A percentile compares a stretch with the other conserved stretches of the same genome.
phyloP scores from a whole-genome alignment of 2,329 filamentous ascomycete genomes.

The Pseudocercospora ulei region DNA sequence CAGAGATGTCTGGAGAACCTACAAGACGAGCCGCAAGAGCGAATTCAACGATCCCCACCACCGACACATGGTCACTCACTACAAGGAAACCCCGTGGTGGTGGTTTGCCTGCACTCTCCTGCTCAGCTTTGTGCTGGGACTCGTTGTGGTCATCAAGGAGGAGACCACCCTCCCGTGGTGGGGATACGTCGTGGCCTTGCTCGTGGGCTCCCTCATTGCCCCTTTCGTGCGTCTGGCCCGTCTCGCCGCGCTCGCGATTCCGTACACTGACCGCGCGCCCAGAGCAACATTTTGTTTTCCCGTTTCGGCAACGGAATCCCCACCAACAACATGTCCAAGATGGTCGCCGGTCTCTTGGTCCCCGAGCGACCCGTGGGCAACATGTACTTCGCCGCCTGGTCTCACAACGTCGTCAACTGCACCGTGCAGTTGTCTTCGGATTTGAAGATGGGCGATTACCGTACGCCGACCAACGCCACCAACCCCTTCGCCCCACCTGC shows the following conservation, averaged over 20 bases:
- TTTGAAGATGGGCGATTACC: constrained; percentile 52
- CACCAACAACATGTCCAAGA: constrained; percentile 51
- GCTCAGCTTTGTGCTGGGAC: constrained; percentile 28
- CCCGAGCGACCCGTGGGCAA: constrained; percentile 47
- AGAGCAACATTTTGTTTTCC: constrained; percentile 38
- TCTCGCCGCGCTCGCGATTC: too few relatives aligned
- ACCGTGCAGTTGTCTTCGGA: constrained; percentile 46
- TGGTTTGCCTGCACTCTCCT: constrained; percentile 32
- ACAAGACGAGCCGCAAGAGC: constrained; percentile 40
- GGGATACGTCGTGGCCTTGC: constrained; percentile 30
- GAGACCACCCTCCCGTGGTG: constrained; percentile 31
- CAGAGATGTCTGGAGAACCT: constrained; percentile 43
- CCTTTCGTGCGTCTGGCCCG: constrained; percentile 38
- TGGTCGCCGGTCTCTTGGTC: constrained; percentile 46
- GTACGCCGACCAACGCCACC: constrained; percentile 30
- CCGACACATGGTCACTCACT: constrained; percentile 45
- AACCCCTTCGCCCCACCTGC: neutral
- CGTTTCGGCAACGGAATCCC: constrained; percentile 48
- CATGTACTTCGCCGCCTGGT: constrained; percentile 53
- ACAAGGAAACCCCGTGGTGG: constrained; percentile 42
- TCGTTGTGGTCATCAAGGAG: constrained; percentile 30
- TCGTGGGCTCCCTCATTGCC: constrained; percentile 36
- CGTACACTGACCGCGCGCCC: neutral
- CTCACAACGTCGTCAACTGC: constrained; percentile 48
- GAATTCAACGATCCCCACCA: constrained; percentile 46